Base-by-base conservation (phyloP, 1,284 basidiomycete genomes). In the Porogramme epimiltina region DNA sequence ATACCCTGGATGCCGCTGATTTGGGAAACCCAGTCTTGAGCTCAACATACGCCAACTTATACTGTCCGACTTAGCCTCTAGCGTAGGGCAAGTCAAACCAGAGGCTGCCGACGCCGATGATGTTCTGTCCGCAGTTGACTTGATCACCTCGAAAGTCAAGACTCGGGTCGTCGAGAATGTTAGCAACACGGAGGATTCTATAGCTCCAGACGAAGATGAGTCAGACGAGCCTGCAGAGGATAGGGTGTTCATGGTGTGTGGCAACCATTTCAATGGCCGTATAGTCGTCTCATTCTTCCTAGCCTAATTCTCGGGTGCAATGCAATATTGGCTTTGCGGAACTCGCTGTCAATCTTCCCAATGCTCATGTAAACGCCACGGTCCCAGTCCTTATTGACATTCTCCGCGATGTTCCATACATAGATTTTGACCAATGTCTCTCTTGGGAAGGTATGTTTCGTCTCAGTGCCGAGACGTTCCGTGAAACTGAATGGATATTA, bases 11-110 rank as follows among this genome's bases (percentile, higher is more conserved):
- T n/a, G 34, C 5, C 8, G 9, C 8, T 37, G 34, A 9, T 6
- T 37, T 37, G 28, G 13, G 11, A 3, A 24, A 36, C 25, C 5
- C 52, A 89, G 87, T 59, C 70, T 90, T 20, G 87, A 90, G 62
- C 69, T 90, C 18, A 89, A 91, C 70, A 85, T 94, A 49, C 90
- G 89, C 61, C 87, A 91, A 65, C 79, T 82, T 58, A 89, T 95
- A 58, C 73, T 96, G 28, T 82, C 84, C 24, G 89, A 93, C 69
- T 81, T 96, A 54, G 92, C 91, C 3, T 71, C 76, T 25, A 88
- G 84, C 65, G 74, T 86, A 50, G 76, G 77, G 10, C 75, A 77
- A 28, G 72, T 71, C 11, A 68, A 77, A 50, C 73, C 79, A 42
- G 78, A 79, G 51, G 49, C 46, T 3, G 48, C 59, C 0, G 53